A percentile compares a stretch with the other conserved stretches of the same genome.
Conservation (phyloP, 2,329 filamentous ascomycete species). For the Xylogone sp. region DNA sequence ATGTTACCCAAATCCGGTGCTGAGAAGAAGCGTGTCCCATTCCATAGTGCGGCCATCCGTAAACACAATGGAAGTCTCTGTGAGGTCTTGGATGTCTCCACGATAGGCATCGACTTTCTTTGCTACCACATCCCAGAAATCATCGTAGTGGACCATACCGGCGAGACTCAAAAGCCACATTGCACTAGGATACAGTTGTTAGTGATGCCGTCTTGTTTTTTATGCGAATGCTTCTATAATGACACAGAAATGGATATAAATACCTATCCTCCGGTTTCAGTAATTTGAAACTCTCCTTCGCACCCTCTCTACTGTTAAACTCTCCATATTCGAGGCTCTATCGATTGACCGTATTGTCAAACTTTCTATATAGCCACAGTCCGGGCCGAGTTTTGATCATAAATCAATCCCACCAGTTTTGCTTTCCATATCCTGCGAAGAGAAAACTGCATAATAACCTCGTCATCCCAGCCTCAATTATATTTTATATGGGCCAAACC, state of each 20-base stretch:
- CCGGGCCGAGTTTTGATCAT: slow-evolving; percentile 13
- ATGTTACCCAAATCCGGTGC: slow-evolving; percentile 21
- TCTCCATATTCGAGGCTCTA: slow-evolving; percentile 19
- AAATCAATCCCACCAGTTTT: slow-evolving; percentile 11
- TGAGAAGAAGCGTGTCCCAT: slow-evolving; percentile 22
- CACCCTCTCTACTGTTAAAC: slow-evolving; percentile 16
- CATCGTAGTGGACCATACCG: slow-evolving; percentile 22
- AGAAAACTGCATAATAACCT: slow-evolving; percentile 8
- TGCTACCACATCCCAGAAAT: slow-evolving; percentile 23
- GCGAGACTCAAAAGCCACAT: slow-evolving; percentile 16
- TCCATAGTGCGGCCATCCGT: slow-evolving; percentile 12
- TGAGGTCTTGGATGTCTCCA: slow-evolving; percentile 15
- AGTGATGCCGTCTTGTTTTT: slow-evolving; percentile 2
- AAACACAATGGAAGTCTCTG: slow-evolving; percentile 12
- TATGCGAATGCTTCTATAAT: too few relatives aligned
- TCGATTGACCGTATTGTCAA: slow-evolving; percentile 17
- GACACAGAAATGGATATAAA: background rate
- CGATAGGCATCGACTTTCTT: slow-evolving; percentile 18
- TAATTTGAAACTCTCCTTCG: slow-evolving; percentile 20
- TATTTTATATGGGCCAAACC: slow-evolving; percentile 23
- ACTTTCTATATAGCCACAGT: slow-evolving; percentile 13
- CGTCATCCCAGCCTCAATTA: slow-evolving; percentile 17
- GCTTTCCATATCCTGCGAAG: slow-evolving; percentile 7
- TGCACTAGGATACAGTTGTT: slow-evolving; percentile 22
- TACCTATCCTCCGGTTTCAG: slow-evolving; percentile 21